A percentile compares a stretch with the other conserved stretches of the same genome.
These are phyloP conservation scores for Golubevia pallescens DNA, from an alignment of 1,284 basidiomycete species.

Conservation along the genomic window DNA sequence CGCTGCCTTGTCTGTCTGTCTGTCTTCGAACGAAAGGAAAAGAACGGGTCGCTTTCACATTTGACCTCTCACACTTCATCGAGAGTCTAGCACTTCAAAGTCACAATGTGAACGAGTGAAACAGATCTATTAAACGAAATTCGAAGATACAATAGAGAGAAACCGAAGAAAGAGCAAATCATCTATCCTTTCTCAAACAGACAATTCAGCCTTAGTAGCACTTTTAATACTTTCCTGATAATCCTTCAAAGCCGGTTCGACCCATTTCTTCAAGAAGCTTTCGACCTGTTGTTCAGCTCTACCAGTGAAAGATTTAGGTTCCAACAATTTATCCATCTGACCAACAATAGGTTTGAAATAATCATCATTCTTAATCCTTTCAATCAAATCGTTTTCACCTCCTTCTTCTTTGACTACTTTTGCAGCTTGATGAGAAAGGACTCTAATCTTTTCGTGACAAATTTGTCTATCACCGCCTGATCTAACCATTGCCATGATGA, in stretches of 20 bases:
- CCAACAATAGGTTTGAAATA: constrained; percentile 74
- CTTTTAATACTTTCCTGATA: constrained; percentile 29
- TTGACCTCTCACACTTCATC: too few relatives aligned
- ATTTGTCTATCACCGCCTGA: constrained; percentile 91
- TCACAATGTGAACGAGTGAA: neutral
- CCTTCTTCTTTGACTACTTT: constrained; percentile 94
- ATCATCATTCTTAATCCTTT: constrained; percentile 75
- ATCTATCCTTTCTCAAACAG: too few relatives aligned
- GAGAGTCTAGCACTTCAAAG: too few relatives aligned
- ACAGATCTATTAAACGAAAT: neutral
- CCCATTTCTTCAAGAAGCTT: constrained; percentile 56
- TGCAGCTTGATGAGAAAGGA: constrained; percentile 94
- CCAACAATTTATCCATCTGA: too few relatives aligned
- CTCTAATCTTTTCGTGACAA: constrained; percentile 93
- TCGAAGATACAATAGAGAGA: neutral
- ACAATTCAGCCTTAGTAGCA: constrained; percentile 49
- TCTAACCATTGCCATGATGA: constrained; percentile 99
- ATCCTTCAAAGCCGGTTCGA: constrained; percentile 48
- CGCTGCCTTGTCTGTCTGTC: too few relatives aligned
- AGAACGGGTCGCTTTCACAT: too few relatives aligned
- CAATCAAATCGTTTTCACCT: constrained; percentile 93
- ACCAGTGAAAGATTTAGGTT: constrained; percentile 49
- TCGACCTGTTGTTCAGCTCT: constrained; percentile 61
- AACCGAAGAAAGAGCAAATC: neutral
- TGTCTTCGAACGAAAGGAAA: too few relatives aligned